Base-by-base conservation (phyloP, 805 yeast species). In the Yueomyces sp. region DNA sequence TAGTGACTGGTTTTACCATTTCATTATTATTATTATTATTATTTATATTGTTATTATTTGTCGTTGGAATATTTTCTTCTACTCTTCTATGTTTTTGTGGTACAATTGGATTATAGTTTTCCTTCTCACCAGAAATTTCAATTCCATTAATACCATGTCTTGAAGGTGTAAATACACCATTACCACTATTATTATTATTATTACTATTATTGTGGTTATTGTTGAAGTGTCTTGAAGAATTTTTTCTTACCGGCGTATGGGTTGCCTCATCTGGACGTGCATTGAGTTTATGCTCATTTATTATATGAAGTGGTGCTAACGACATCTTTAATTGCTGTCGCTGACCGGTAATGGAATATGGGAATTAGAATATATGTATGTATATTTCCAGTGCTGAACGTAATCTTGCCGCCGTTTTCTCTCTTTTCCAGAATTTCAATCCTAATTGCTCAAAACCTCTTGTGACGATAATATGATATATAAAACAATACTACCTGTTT, bases 261-360 rank as follows among this genome's bases (percentile, higher is more conserved):
- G 53, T 42, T 28, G 37, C 41, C 43, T n/a, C n/a, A 11, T 34
- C n/a, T 9, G 6, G 6, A 34, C n/a, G n/a, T 34, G n/a, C 26
- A n/a, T 53, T 53, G 5, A 59, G 47, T 19, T 60, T 56, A 40
- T 56, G 63, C 42, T 56, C 54, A 36, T 59, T 60, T 47, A 19
- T 19, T 19, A 56, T 57, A 38, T 59, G 59, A 41, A 59, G 48
- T 34, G 64, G 64, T 27, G 60, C 60, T 39, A 57, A 49, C 32
- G 63, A 59, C 62, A 59, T 59, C 19, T 19, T 19, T 19, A 19
- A 19, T 19, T 19, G 19, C 19, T 19, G 19, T 19, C 19, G 2
- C 19, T 19, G 19, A 19, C 19, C 19, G 19, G 19, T 19, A 19
- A 2, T 19, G 19, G 19, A 19, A 19, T 19, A 19, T 19, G 19